Evolutionary conservation across 2,329 filamentous ascomycete species (phyloP).

Genomic region (Xylariaceae sp.): DNA sequence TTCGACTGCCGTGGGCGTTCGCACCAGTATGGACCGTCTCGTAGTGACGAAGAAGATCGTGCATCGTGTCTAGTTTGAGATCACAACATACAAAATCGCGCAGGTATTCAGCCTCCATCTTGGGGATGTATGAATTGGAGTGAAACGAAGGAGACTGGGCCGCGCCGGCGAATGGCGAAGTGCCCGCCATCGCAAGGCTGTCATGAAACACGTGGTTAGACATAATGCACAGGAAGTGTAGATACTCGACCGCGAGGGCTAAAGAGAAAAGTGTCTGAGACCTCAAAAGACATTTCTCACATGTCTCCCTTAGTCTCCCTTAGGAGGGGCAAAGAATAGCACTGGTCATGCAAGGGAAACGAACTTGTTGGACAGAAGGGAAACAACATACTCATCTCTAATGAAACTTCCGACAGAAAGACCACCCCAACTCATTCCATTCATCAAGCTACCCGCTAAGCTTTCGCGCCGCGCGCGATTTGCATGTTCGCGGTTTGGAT

Average conservation of each 20-base stretch:
- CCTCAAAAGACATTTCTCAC: constrained; percentile 15
- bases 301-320: constrained; percentile 5
- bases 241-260: constrained; percentile 15
- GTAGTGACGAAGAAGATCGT: constrained; percentile 93
- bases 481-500: constrained; percentile 55
- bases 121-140: constrained; percentile 92
- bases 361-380: constrained; percentile 39
- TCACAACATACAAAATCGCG: constrained; percentile 95
- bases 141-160: constrained; percentile 93
- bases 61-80: constrained; percentile 79
- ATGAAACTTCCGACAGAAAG: constrained; percentile 96
- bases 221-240: constrained; percentile 6
- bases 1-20: constrained; percentile 35
- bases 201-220: constrained; percentile 27
- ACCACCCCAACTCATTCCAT: constrained; percentile 94
- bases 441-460: constrained; percentile 60
- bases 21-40: constrained; percentile 87
- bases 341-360: background rate
- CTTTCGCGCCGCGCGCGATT: constrained; percentile 56
- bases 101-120: constrained; percentile 97
- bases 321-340: background rate
- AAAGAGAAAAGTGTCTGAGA: constrained; percentile 20
- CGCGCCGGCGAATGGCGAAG: constrained; percentile 74
- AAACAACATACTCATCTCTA: constrained; percentile 71
- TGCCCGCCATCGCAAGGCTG: constrained; percentile 93